phyloP scores from a whole-genome alignment of 805 yeast genomes.

The Hanseniaspora jakobsenii region DNA sequence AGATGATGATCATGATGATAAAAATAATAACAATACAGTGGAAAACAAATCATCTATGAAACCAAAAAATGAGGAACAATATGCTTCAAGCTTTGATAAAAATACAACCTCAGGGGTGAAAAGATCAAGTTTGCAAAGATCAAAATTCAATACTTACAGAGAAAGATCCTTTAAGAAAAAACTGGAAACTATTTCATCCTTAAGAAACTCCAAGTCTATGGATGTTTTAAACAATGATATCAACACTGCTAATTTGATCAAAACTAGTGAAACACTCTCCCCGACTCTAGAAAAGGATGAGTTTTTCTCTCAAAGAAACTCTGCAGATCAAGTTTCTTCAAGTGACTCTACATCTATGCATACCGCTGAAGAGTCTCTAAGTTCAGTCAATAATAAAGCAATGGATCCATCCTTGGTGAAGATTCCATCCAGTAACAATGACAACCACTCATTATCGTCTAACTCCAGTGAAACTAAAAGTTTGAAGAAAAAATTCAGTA shows the following conservation, averaged over 20 bases:
- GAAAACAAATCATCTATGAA: too few species aligned
- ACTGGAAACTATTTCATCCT: background rate
- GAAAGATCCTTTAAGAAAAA: slow-evolving; percentile 26
- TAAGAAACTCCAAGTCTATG: slow-evolving; percentile 1
- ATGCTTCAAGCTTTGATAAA: slow-evolving; percentile 24
- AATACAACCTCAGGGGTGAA: slow-evolving; percentile 23
- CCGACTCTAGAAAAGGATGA: background rate
- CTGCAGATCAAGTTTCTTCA: slow-evolving; percentile 2
- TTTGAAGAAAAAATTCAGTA: background rate
- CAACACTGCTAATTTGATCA: background rate
- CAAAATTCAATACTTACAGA: slow-evolving; percentile 41
- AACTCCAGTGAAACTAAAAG: background rate
- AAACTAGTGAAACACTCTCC: background rate
- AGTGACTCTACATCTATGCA: slow-evolving; percentile 13
- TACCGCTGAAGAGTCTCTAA: slow-evolving; percentile 12
- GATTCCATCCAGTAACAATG: background rate
- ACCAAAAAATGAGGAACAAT: slow-evolving; percentile 18
- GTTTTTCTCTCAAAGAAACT: background rate
- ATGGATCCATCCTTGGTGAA: background rate
- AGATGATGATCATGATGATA: too few species aligned
- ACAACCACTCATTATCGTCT: background rate
- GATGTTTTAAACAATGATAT: slow-evolving; percentile 1
- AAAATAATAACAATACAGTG: too few species aligned
- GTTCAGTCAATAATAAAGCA: background rate
- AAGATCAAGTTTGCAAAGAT: slow-evolving; percentile 33